Evolutionary conservation across 2,329 filamentous ascomycete genomes (phyloP).

Genomic region (Grosmannia penicillata): DNA sequence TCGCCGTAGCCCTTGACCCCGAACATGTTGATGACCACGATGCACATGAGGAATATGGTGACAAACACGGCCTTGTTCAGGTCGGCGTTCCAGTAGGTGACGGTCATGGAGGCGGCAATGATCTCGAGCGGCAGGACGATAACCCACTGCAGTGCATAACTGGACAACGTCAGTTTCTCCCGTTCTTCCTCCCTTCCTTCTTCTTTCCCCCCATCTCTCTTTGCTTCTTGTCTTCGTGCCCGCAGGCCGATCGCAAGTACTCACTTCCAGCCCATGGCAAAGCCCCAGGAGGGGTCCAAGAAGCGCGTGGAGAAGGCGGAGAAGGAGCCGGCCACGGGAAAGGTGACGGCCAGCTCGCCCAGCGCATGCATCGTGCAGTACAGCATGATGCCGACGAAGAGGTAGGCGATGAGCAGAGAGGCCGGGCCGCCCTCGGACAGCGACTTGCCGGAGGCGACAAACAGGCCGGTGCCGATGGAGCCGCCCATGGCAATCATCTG

Average conservation of each 20-base stretch:
- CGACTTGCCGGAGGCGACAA: constrained; percentile 66
- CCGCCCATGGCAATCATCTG: constrained; percentile 98
- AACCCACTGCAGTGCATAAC: constrained; percentile 80
- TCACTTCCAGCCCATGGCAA: constrained; percentile 89
- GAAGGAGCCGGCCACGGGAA: constrained; percentile 84
- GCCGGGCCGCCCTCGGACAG: constrained; percentile 62
- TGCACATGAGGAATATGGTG: constrained; percentile 61
- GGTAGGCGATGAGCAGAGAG: constrained; percentile 62
- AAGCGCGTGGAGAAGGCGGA: constrained; percentile 86
- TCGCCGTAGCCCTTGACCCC: constrained; percentile 83
- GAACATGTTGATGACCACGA: constrained; percentile 73
- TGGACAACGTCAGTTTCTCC: constrained; percentile 16
- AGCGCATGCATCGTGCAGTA: constrained; percentile 86
- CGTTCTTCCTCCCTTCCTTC: not conserved
- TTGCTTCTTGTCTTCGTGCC: not conserved
- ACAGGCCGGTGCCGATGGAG: constrained; percentile 79
- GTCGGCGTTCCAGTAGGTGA: constrained; percentile 59
- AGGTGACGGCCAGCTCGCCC: constrained; percentile 80
- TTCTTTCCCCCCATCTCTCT: not conserved
- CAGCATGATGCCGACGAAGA: constrained; percentile 70
- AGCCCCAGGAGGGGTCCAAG: constrained; percentile 85
- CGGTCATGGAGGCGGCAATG: constrained; percentile 72
- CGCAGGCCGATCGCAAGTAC: too few species aligned
- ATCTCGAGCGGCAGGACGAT: constrained; percentile 73
- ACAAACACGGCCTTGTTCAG: constrained; percentile 65